Evolutionary conservation across 2,329 filamentous ascomycete species (phyloP), one percentile per base, ranked within the genome.

Genomic region (Aspergillus awamori): DNA sequence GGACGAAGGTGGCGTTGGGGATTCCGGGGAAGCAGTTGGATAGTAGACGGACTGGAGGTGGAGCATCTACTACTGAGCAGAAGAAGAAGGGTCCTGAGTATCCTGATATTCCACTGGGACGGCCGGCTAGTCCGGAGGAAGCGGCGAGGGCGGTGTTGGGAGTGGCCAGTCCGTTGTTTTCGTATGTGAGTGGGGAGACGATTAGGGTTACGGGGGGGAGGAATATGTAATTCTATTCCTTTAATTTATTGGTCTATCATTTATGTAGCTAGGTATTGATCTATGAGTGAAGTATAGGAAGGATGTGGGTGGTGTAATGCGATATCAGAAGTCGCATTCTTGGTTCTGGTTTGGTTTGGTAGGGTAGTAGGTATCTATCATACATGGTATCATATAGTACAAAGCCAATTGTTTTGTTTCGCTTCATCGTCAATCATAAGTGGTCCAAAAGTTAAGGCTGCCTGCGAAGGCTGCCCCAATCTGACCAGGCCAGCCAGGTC

Each of bases 111-210:
- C 89, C 93, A 5, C 81, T 96, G 59, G 81, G 92, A 48, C 84
- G 93, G 70, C 86, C 91, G 0, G 93, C 92, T 0, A 89, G 86
- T 22, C 87, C 93, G 0, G 89, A 88, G 3, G 93, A 96, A 80
- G 93, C 92, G 10, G 93, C 92, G 26, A 86, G 86, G 62, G 86
- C 87, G 39, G 86, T 96, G 55, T 72, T 96, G 73, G 92, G 89
- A 6, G 87, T 95, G 28, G 90, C 88, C 2, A 94, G 91, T 72
- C 92, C 93, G 28, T 76, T 93, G 71, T 92, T 95, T 70, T 88
- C 88, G 43, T 96, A 96, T 79, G 91, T 96, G 4, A 89, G 85
- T 64, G 92, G 93, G 0, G 92, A 96, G 84, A 94, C 91, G 0
- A 90, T 96, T 67, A 91, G 88, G 80, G 91, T 95, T 56, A 95